phyloP scores from a whole-genome alignment of 306 rosid genomes.

The Hippophae gyantsensis region DNA sequence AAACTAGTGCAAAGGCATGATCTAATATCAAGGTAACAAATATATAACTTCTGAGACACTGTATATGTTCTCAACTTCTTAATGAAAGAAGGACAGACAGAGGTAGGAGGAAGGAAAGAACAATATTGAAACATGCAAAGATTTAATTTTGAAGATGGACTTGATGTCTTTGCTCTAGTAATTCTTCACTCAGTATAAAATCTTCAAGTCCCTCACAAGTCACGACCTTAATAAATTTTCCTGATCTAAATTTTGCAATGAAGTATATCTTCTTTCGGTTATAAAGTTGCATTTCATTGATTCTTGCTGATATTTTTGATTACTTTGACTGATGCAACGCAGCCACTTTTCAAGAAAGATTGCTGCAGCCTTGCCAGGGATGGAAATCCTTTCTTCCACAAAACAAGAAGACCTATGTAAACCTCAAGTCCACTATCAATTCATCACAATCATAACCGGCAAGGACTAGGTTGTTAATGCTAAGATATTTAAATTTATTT shows the following conservation, averaged over 20 bases:
- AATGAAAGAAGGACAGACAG: not conserved
- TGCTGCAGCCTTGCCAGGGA: slow-evolving; percentile 95
- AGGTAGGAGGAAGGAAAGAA: not conserved
- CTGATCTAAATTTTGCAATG: no score
- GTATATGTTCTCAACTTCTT: slow-evolving; percentile 10
- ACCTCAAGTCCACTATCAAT: slow-evolving; percentile 67
- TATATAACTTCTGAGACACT: slow-evolving; percentile 4
- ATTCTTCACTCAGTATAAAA: no score
- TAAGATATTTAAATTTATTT: slow-evolving; percentile 26
- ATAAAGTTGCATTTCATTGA: not conserved
- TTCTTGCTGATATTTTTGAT: no score
- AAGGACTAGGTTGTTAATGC: slow-evolving; percentile 92
- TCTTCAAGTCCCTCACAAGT: no score
- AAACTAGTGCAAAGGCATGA: slow-evolving; percentile 98
- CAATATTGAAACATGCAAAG: no score
- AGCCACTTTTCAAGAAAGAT: slow-evolving; percentile 98
- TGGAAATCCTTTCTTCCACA: slow-evolving; percentile 90
- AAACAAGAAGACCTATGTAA: slow-evolving; percentile 90
- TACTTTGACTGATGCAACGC: slow-evolving; percentile 21
- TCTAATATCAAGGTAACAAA: slow-evolving; percentile 83
- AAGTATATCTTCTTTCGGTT: not conserved
- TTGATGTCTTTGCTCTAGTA: no score
- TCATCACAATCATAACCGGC: slow-evolving; percentile 74
- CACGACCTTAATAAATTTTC: no score
- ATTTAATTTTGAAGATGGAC: no score